Evolutionary conservation across 1,284 basidiomycete species (phyloP).

Genomic region (Fomitopsis betulina): DNA sequence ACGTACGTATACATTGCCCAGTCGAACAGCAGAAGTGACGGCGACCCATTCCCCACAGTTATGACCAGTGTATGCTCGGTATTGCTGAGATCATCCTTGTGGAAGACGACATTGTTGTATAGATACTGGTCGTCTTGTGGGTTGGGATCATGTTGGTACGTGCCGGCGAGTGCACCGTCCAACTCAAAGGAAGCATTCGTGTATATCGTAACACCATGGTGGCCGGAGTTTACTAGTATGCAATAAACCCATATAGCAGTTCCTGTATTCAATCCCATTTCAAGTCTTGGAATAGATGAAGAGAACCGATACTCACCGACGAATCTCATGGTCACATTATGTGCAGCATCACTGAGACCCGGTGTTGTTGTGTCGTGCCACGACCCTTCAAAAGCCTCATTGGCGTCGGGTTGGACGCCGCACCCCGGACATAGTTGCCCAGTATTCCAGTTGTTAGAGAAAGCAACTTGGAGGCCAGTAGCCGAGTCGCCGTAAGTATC

Average conservation of each 20-base stretch:
- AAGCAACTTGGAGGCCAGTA: background rate
- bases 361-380: background rate
- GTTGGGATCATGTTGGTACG: background rate
- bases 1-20: background rate
- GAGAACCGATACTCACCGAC: background rate
- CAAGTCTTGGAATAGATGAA: background rate
- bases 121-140: background rate
- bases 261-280: background rate
- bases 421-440: background rate
- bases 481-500: background rate
- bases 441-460: background rate
- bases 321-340: background rate
- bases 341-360: background rate
- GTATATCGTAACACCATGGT: background rate
- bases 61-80: background rate
- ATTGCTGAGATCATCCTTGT: background rate
- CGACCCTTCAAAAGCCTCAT: background rate
- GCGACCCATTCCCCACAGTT: background rate
- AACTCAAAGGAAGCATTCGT: background rate
- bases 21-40: background rate
- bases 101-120: background rate
- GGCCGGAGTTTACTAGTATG: background rate
- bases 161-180: background rate
- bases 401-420: background rate
- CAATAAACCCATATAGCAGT: background rate